Percentiles rank a stretch among this genome's conserved stretches.
These are phyloP conservation scores for Eutrema salsugineum DNA, from an alignment of 441 rosid species.

Conservation along the genomic window DNA sequence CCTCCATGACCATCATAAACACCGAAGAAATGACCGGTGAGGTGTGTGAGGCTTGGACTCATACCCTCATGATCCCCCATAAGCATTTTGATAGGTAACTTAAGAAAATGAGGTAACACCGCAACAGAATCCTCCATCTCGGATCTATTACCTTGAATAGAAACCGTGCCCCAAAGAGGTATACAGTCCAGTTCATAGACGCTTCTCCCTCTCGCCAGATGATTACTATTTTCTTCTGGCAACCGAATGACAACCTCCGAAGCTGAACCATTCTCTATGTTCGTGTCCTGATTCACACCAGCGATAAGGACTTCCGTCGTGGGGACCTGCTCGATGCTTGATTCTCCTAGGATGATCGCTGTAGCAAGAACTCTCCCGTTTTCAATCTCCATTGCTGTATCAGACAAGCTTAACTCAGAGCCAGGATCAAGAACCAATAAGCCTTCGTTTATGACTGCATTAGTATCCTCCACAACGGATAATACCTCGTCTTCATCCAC, in stretches of 20 bases:
- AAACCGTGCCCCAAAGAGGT: conserved; percentile 82
- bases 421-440: conserved; percentile 43
- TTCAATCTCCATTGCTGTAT: conserved; percentile 42
- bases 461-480: conserved; percentile 46
- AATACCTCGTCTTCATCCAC: conserved; percentile 58
- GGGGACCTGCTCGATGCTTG: conserved; percentile 53
- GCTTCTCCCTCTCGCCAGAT: conserved; percentile 43
- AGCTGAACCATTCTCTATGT: conserved; percentile 38
- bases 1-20: conserved; percentile 99
- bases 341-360: conserved; percentile 60
- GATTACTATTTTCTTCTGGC: conserved; percentile 43
- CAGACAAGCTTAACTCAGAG: conserved; percentile 46
- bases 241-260: conserved; percentile 58
- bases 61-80: conserved; percentile 53
- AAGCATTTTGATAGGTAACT: conserved; percentile 75
- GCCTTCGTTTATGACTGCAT: conserved; percentile 43
- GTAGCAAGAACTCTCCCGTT: conserved; percentile 47
- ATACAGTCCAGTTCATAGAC: conserved; percentile 79
- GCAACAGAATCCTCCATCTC: conserved; percentile 95
- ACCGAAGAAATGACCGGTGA: conserved; percentile 79
- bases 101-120: conserved; percentile 52
- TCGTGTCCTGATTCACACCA: conserved; percentile 33
- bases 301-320: conserved; percentile 50
- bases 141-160: conserved; percentile 80
- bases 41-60: conserved; percentile 44